phyloP scores from a whole-genome alignment of 2,329 filamentous ascomycete species.

The Purpureocillium takamizusanense region DNA sequence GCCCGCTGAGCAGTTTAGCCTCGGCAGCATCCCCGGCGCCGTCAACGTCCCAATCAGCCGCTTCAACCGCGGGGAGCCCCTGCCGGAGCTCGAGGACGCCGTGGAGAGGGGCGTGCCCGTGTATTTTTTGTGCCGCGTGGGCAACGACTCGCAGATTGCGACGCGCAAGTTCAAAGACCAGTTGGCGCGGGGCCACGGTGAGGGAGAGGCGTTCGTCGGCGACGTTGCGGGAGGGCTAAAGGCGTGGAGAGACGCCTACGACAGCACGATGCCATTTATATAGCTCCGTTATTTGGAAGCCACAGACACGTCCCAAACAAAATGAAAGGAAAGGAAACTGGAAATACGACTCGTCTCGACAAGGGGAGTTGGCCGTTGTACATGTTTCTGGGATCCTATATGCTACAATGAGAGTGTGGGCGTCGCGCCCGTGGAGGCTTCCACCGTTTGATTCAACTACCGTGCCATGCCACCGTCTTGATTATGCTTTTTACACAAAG shows the following conservation, averaged over 20 bases:
- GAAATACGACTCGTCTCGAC: conserved; percentile 12
- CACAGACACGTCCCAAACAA: too few relatives aligned
- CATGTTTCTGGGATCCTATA: conserved; percentile 9
- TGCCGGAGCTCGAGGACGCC: conserved; percentile 5
- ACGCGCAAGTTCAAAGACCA: conserved; percentile 55
- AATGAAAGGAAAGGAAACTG: conserved; percentile 3
- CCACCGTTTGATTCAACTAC: conserved; percentile 1
- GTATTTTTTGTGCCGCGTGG: conserved; percentile 64
- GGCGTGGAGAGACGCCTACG: conserved; percentile 64
- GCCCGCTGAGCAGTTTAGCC: conserved; percentile 74
- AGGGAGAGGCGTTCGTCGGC: conserved; percentile 49
- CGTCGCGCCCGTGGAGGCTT: conserved; percentile 3
- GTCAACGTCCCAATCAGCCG: conserved; percentile 56
- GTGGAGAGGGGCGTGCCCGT: conserved; percentile 39
- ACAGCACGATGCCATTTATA: conserved; percentile 45
- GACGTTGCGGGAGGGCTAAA: conserved; percentile 65
- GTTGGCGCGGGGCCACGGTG: conserved; percentile 42
- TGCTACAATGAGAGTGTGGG: conserved; percentile 6
- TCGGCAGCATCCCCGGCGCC: conserved; percentile 67
- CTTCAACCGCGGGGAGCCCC: conserved; percentile 39
- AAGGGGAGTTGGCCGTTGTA: conserved; percentile 15
- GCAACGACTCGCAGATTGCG: conserved; percentile 70
- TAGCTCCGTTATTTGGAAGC: too few relatives aligned
- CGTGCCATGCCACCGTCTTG: conserved; percentile 5
- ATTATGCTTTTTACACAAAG: conserved; percentile 41